A percentile compares a stretch with the other conserved stretches of the same genome.
These are phyloP conservation scores for Venturia pyrina DNA, from an alignment of 2,329 filamentous ascomycete species.

Conservation along the genomic window DNA sequence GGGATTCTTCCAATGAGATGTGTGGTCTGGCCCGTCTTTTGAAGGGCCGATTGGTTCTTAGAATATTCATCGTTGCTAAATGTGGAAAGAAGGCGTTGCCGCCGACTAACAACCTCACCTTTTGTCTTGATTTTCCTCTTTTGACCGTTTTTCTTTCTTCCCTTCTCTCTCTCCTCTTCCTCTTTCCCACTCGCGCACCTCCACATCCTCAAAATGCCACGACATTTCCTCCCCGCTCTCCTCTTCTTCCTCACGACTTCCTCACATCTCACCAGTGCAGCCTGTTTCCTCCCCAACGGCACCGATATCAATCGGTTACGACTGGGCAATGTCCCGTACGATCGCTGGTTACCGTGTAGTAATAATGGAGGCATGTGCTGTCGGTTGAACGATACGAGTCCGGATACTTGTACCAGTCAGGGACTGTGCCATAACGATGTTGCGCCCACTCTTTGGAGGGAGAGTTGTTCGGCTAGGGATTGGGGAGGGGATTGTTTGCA, in stretches of 20 bases:
- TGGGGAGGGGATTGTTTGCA: background rate
- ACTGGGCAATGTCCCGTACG: background rate
- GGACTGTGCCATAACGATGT: background rate
- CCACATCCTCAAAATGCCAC: too few species aligned
- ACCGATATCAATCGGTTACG: background rate
- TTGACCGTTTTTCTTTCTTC: too few species aligned
- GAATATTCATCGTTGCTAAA: background rate
- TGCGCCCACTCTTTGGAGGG: background rate
- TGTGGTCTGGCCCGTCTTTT: background rate
- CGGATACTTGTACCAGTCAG: background rate
- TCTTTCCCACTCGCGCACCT: background rate
- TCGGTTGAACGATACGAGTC: background rate
- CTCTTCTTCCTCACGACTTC: background rate
- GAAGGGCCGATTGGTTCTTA: background rate
- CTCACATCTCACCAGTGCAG: background rate
- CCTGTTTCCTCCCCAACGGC: background rate
- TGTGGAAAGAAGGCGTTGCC: background rate
- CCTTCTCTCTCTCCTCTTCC: background rate
- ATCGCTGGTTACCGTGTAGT: background rate
- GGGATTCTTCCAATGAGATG: background rate
- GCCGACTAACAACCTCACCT: background rate
- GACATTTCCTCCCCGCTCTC: background rate
- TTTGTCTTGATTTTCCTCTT: background rate
- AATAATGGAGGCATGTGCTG: slow-evolving; percentile 1
- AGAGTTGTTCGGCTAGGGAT: background rate